Conservation (phyloP, 73 alveolate genomes). For the Halteria grandinella region DNA sequence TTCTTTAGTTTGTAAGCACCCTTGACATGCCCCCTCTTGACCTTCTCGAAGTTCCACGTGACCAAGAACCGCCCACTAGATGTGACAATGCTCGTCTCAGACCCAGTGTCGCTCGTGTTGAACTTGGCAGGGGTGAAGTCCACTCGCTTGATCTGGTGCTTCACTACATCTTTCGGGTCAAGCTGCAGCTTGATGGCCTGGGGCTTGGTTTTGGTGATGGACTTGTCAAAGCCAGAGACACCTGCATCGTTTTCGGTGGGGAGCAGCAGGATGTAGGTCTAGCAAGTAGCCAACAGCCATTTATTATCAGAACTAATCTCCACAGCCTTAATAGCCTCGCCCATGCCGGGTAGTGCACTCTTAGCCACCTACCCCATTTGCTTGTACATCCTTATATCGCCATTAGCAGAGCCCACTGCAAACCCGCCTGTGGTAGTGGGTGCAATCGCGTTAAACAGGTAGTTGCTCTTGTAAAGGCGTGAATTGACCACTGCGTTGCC, state of each 20-base stretch:
- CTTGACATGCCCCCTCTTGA: constrained; percentile 53
- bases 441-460: constrained; percentile 25
- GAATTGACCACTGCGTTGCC: constrained; percentile 23
- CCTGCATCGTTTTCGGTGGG: constrained; percentile 49
- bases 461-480: constrained; percentile 41
- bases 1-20: too few species aligned
- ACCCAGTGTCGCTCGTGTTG: constrained; percentile 30
- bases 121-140: constrained; percentile 65
- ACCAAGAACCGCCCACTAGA: constrained; percentile 44
- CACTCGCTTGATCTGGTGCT: constrained; percentile 19
- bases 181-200: constrained; percentile 53
- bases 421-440: constrained; percentile 42
- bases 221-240: constrained; percentile 48
- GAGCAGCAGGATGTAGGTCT: constrained; percentile 53
- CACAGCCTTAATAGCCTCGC: constrained; percentile 47
- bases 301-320: constrained; percentile 47
- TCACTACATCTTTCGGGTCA: constrained; percentile 45
- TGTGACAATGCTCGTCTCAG: constrained; percentile 50
- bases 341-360: constrained; percentile 70
- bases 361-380: constrained; percentile 63
- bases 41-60: constrained; percentile 65
- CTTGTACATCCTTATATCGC: constrained; percentile 65
- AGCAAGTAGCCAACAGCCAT: constrained; percentile 66
- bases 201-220: constrained; percentile 65
- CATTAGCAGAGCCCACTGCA: constrained; percentile 60